These are phyloP conservation scores for Pythium aphanidermatum DNA, from an alignment of 352 stramenopile genomes.

Conservation along the genomic window DNA sequence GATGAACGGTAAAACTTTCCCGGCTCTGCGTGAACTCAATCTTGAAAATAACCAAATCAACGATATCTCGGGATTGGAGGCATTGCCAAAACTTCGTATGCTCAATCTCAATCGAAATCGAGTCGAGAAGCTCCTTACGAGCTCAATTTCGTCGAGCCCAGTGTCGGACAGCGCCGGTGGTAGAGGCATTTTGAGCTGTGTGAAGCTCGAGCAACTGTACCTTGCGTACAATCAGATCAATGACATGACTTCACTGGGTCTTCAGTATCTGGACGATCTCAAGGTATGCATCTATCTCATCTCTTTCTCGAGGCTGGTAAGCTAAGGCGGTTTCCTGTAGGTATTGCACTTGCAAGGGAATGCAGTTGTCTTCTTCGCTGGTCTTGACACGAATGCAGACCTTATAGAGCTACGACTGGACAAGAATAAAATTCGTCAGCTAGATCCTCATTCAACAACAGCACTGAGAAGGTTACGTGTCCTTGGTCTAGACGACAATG, in stretches of 20 bases:
- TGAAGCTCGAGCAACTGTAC: constrained; percentile 62
- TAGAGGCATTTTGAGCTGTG: constrained; percentile 56
- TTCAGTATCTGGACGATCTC: constrained; percentile 60
- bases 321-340: constrained; percentile 12
- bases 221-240: constrained; percentile 77
- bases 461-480: constrained; percentile 44
- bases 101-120: constrained; percentile 77
- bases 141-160: constrained; percentile 9
- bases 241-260: constrained; percentile 59
- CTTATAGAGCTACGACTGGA: constrained; percentile 68
- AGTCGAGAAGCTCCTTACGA: constrained; percentile 45
- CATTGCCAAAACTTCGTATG: constrained; percentile 47
- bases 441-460: constrained; percentile 50
- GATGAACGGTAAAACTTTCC: constrained; percentile 54
- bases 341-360: constrained; percentile 78
- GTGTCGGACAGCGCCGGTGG: constrained; percentile 24
- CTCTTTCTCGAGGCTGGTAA: background rate
- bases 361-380: constrained; percentile 59
- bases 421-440: constrained; percentile 79
- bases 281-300: constrained; percentile 29
- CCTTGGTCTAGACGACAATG: constrained; percentile 78
- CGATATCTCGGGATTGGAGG: constrained; percentile 60
- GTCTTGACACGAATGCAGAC: constrained; percentile 51
- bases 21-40: constrained; percentile 63
- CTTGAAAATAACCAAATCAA: constrained; percentile 84